These are phyloP conservation scores for Monascus ruber DNA, from an alignment of 2,329 filamentous ascomycete species.

Conservation along the genomic window DNA sequence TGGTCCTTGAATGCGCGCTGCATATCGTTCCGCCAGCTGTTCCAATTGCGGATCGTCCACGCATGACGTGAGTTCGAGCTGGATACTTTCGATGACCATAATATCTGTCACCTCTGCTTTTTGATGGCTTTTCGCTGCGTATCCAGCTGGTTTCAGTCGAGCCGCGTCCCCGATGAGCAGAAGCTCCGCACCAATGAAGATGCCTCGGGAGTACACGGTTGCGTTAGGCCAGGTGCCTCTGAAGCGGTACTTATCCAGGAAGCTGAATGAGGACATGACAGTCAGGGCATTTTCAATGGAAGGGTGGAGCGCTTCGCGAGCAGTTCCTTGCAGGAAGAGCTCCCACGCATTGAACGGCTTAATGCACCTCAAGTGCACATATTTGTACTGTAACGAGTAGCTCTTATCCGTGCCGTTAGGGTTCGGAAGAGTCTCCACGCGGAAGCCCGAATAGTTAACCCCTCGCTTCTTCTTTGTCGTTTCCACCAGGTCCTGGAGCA, in stretches of 20 bases:
- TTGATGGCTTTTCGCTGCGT: conserved; percentile 6
- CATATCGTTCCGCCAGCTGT: conserved; percentile 35
- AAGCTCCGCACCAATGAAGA: conserved; percentile 48
- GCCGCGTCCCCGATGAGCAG: conserved; percentile 44
- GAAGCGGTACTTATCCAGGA: conserved; percentile 43
- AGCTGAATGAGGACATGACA: conserved; percentile 40
- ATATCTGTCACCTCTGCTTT: conserved; percentile 36
- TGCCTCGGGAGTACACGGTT: conserved; percentile 40
- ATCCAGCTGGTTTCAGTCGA: conserved; percentile 33
- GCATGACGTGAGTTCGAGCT: conserved; percentile 39
- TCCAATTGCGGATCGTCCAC: conserved; percentile 37
- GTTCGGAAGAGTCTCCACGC: conserved; percentile 46
- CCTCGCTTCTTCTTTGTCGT: conserved; percentile 28
- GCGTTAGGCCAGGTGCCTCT: conserved; percentile 45
- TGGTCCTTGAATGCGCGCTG: conserved; percentile 39
- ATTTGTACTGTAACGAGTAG: conserved; percentile 43
- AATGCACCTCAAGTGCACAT: conserved; percentile 42
- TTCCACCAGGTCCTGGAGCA: conserved; percentile 36
- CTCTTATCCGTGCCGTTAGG: conserved; percentile 41
- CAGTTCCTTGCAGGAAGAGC: conserved; percentile 33
- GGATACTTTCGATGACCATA: conserved; percentile 43
- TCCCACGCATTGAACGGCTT: conserved; percentile 46
- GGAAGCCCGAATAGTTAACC: conserved; percentile 43
- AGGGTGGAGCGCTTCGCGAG: conserved; percentile 36
- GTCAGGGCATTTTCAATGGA: conserved; percentile 46